Conservation (phyloP, 1,139 yeast species). For the Ogataea hybrid region DNA sequence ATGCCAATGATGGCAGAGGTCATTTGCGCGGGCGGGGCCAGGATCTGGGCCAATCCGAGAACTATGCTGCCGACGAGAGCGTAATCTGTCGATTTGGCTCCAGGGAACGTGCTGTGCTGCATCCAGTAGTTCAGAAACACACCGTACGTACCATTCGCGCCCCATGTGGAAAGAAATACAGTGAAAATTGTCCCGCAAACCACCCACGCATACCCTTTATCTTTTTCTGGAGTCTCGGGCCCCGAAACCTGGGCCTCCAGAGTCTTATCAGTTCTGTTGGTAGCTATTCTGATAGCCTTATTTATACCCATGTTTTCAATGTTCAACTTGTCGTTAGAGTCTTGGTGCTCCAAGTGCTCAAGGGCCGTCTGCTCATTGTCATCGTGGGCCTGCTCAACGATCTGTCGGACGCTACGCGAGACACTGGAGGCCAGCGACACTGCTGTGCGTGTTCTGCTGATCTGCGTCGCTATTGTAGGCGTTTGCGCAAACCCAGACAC, state of each 20-base stretch:
- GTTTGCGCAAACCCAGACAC: not conserved
- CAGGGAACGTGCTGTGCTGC: constrained; percentile 35
- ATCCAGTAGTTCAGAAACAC: constrained; percentile 45
- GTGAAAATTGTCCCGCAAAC: constrained; percentile 13
- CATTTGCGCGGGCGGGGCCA: constrained; percentile 42
- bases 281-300: constrained; percentile 23
- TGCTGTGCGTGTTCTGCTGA: constrained; percentile 3
- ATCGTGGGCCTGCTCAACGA: constrained; percentile 14
- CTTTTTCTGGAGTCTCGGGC: constrained; percentile 18
- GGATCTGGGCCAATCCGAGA: constrained; percentile 41
- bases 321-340: not conserved
- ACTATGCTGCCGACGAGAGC: constrained; percentile 50
- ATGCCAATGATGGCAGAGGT: constrained; percentile 34
- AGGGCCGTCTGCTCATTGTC: constrained; percentile 19
- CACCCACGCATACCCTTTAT: constrained; percentile 26
- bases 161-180: constrained; percentile 41
- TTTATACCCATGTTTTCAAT: constrained; percentile 18
- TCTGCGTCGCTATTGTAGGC: not conserved
- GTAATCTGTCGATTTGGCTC: constrained; percentile 43
- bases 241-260: not conserved
- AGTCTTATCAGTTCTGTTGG: constrained; percentile 12
- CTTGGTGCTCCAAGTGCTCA: constrained; percentile 1
- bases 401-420: not conserved
- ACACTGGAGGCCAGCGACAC: constrained; percentile 3
- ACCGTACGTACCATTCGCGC: constrained; percentile 47